Base-by-base conservation (phyloP, 305 asterid species). In the Fraxinus dipetala region DNA sequence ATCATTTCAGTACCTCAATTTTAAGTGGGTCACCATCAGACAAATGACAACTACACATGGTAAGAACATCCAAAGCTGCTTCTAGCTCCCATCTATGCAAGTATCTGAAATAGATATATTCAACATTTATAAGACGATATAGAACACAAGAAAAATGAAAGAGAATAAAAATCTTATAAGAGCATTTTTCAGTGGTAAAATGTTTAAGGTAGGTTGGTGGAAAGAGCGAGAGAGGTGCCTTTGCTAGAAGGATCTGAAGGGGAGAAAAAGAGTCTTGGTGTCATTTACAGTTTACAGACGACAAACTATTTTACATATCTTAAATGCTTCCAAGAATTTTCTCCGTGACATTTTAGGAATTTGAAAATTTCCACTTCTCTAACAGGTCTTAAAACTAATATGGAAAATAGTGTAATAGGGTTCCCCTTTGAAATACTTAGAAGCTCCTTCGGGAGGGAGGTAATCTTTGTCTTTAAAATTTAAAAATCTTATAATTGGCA, bases 21-120 rank as follows among this genome's bases (percentile, higher is more conserved):
- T 94, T 96, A 80, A 92, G 88, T 82, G 93, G 93, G 83, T 90
- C 92, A 75, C 80, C 89, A 74, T 86, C 92, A 51, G 85, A 87
- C 88, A 96, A 86, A 85, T 96, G 99, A 87, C 99, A 93, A 89
- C 88, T 92, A 87, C 99, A 94, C 99, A 96, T 91, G 28, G 96
- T 90, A 80, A 96, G 97, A 87, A 96, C 98, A 89, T 96, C 97
- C 89, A 94, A 86, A 89, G 98, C 98, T 85, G 97, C 95, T 89
- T 93, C 95, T 85, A 96, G 94, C 83, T 93, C 97, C 99, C 99
- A 96, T 65, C 83, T 87, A 61, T 83, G 93, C 91, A 96, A 83
- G 85, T 92, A 93, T 86, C 99, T 96, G 89, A 83, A 84, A 84
- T 76, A 75, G 67, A 75, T 76, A 69, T 59, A 83, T 32, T 67